These are phyloP conservation scores for Paspalum vaginatum DNA, from an alignment of 176 grass and related monocot genomes.

Conservation along the genomic window DNA sequence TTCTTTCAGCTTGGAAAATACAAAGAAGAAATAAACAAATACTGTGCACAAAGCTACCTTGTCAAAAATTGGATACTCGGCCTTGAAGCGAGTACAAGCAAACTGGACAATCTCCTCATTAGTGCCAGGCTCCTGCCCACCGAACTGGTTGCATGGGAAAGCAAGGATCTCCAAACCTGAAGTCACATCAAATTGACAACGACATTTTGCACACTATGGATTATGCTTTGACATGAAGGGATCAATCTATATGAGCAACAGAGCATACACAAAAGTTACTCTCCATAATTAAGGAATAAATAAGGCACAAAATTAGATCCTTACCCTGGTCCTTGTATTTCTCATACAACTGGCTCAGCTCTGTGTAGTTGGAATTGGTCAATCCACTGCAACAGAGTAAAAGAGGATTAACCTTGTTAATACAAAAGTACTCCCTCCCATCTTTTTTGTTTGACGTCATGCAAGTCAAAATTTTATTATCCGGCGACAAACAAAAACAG, in stretches of 20 bases:
- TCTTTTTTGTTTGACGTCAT: too few species aligned
- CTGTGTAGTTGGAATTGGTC: constrained; percentile 76
- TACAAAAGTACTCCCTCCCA: too few species aligned
- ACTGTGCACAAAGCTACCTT: constrained; percentile 50
- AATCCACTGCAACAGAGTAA: constrained; percentile 59
- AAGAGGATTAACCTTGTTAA: constrained; percentile 23
- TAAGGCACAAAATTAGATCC: not conserved
- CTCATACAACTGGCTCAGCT: constrained; percentile 65
- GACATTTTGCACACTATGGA: constrained; percentile 13
- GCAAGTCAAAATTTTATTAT: too few species aligned
- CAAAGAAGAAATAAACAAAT: not conserved
- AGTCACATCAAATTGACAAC: constrained; percentile 34
- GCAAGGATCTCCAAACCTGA: constrained; percentile 85
- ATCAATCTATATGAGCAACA: constrained; percentile 12
- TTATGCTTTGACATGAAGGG: not conserved
- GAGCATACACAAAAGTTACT: constrained; percentile 2
- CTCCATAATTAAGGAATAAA: constrained; percentile 10
- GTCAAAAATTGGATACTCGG: constrained; percentile 92
- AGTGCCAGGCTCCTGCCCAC: constrained; percentile 79
- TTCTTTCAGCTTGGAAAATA: not conserved
- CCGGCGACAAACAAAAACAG: too few species aligned
- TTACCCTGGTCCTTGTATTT: constrained; percentile 75
- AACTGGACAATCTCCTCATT: constrained; percentile 91
- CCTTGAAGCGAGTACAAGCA: constrained; percentile 92
- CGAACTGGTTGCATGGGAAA: constrained; percentile 95